Base-by-base conservation (phyloP, 2,329 filamentous ascomycete genomes). In the Beauveria australis region DNA sequence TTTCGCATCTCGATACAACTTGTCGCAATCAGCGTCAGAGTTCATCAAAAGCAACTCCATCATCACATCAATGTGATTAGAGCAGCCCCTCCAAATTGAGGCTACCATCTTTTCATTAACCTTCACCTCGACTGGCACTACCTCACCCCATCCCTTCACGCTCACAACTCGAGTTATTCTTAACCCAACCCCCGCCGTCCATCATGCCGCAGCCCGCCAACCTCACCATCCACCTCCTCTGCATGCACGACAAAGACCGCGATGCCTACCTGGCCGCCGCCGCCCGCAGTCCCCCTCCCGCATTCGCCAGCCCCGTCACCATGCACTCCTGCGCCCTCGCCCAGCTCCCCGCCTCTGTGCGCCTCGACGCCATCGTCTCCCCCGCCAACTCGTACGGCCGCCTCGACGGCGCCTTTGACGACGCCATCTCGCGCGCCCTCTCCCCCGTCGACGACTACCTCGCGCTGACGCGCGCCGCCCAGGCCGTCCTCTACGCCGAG, bases 351-450 rank as follows among this genome's bases (percentile, higher is more conserved):
- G 12, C 65, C 0, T 55, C 62, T 0, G 67, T 73, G 9, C 69
- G 69, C 33, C 81, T 80, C 65, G 76, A 82, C 65, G 70, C 77
- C 14, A 70, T 83, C 47, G 79, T 82, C 24, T 83, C 80, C 1
- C 81, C 80, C 0, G 79, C 80, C 47, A 83, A 83, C 65, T 81
- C 79, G 1, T 83, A 81, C 66, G 80, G 75, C 30, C 74, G 75
- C 1, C 74, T 84, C 1, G 80, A 83, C 63, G 81, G 81, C 30
- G 78, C 74, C 53, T 84, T 82, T 63, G 80, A 83, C 67, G 77
- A 81, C 63, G 80, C 80, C 26, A 79, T 83, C 59, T 81, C 79
- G 0, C 72, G 74, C 37, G 73, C 74, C 12, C 77, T 82, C 62
- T 76, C 77, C 1, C 79, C 78, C 0, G 62, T 63, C 4, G 66